These are phyloP conservation scores for Lycium ferocissimum DNA, from an alignment of 257 asterid species.

Conservation along the genomic window DNA sequence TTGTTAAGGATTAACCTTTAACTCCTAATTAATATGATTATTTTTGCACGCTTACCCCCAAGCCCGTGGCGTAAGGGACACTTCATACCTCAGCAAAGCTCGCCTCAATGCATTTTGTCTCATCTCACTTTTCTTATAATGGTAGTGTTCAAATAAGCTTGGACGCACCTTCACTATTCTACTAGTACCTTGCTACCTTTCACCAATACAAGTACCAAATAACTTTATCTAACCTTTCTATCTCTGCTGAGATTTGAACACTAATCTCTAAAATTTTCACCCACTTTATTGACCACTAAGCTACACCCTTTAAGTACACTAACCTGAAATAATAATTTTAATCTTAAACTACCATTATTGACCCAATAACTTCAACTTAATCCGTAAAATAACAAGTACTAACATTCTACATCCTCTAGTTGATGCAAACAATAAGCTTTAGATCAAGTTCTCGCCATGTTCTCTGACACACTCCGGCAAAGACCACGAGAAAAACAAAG, in stretches of 20 bases:
- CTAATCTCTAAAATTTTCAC: background rate
- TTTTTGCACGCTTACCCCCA: background rate
- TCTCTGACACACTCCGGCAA: background rate
- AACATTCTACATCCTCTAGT: background rate
- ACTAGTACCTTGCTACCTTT: background rate
- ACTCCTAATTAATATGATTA: background rate
- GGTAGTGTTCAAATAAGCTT: background rate
- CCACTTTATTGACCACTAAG: background rate
- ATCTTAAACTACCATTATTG: too few species aligned
- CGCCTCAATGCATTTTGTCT: background rate
- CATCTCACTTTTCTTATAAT: background rate
- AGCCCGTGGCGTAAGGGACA: background rate
- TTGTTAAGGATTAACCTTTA: background rate
- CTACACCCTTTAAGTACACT: background rate
- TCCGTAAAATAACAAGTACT: too few species aligned
- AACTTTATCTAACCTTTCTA: background rate
- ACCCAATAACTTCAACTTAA: too few species aligned
- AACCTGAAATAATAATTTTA: background rate
- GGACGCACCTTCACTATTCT: too few species aligned
- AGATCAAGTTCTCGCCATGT: background rate
- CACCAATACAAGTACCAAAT: background rate
- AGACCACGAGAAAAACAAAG: background rate
- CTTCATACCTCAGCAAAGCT: background rate
- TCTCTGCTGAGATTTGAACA: slow-evolving; percentile 8
- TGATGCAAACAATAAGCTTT: background rate